Evolutionary conservation across 179 eudicot species (phyloP), one percentile per base, ranked within the genome.

Genomic region (Monotropa hypopitys): DNA sequence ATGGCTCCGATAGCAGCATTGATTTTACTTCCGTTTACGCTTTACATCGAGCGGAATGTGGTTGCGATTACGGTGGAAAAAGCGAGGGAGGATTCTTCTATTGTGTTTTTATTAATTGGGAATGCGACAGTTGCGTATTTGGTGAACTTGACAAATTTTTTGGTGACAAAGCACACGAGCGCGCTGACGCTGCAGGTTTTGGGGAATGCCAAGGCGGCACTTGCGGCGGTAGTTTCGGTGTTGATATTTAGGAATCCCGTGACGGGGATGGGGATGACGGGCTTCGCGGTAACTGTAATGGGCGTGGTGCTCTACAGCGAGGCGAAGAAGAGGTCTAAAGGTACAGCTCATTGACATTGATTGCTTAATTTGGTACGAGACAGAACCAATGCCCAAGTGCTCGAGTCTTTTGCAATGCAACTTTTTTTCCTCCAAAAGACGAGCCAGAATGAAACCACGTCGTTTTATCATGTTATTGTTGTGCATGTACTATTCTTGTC

Each of bases 1-100:
- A 93, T 93, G 98, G 96, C 98, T 8, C 98, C 98, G 0, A 89
- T 91, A 90, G 98, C 98, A 5, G 98, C 94, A 0, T 56, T 70
- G 61, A 83, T 93, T 33, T 70, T 93, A 35, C 81, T 91, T 3
- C 98, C 98, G 0, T 80, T 91, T 23, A 87, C 97, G 13, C 65
- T 91, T 20, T 88, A 86, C 69, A 57, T 91, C 4, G 97, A 92
- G 49, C 94, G 96, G 6, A 92, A 92, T 61, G 97, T 92, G 40
- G 56, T 83, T 0, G 86, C 83, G 26, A 45, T 83, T 0, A 92
- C 97, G 7, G 42, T 92, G 5, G 83, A 80, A 70, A 91, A 89
- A 21, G 91, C 89, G 15, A 87, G 71, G 16, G 70, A 75, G 7
- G 94, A 91, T 54, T 78, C 87, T 78, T 91, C 88, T 51, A 84